Percentiles rank a stretch among this genome's conserved stretches.
Evolutionary conservation across 306 rosid species (phyloP).

Genomic region (Boehmeria nivea): DNA sequence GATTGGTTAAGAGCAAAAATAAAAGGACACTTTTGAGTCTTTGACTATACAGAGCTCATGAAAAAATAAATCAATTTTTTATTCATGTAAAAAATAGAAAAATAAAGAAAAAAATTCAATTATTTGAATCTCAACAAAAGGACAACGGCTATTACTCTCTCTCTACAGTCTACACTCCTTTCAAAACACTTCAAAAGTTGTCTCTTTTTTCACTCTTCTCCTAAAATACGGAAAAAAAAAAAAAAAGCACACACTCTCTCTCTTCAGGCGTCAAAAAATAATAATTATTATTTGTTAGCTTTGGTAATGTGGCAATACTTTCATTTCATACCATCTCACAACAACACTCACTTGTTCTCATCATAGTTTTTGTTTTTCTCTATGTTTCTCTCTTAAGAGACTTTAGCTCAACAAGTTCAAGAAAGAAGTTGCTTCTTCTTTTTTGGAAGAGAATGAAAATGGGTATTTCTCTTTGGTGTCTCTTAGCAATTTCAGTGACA

Average conservation of each 20-base stretch:
- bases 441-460: slow-evolving; percentile 29
- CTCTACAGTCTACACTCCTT: slow-evolving; percentile 22
- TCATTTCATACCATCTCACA: slow-evolving; percentile 14
- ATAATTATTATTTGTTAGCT: slow-evolving; percentile 2
- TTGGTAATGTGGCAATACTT: slow-evolving; percentile 13
- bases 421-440: slow-evolving; percentile 13
- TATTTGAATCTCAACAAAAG: slow-evolving; percentile 15
- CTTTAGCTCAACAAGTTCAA: no score
- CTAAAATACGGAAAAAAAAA: slow-evolving; percentile 24
- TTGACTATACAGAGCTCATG: background rate
- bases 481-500: slow-evolving; percentile 28
- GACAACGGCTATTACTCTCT: slow-evolving; percentile 20
- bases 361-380: slow-evolving; percentile 1
- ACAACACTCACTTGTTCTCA: slow-evolving; percentile 19
- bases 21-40: background rate
- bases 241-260: slow-evolving; percentile 12
- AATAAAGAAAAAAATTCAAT: background rate
- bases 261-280: slow-evolving; percentile 35
- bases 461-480: slow-evolving; percentile 32
- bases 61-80: background rate
- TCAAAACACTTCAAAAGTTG: slow-evolving; percentile 34
- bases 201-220: slow-evolving; percentile 22
- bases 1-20: background rate
- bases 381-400: no score
- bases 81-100: background rate